Conservation (phyloP, 139 green algal genomes). For the Spirogloea muscicola region DNA sequence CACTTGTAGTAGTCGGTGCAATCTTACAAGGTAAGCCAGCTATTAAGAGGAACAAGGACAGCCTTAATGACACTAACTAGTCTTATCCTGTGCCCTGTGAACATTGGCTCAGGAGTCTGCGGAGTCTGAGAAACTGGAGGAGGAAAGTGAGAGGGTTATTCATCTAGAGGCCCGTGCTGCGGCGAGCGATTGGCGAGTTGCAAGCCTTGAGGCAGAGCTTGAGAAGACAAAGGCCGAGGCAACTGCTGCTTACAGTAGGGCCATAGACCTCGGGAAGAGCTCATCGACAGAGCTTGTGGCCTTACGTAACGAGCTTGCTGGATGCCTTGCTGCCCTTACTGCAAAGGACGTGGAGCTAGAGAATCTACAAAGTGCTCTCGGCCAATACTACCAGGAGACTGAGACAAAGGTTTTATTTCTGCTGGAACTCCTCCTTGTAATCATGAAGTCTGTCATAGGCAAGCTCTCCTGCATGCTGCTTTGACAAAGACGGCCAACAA, state of each 20-base stretch:
- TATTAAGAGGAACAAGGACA: too few species aligned
- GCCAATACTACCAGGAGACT: constrained; percentile 39
- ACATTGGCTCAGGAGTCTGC: constrained; percentile 26
- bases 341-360: constrained; percentile 35
- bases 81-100: too few species aligned
- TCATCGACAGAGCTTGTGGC: constrained; percentile 8
- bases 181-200: background rate
- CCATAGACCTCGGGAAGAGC: constrained; percentile 4
- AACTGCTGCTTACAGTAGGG: background rate
- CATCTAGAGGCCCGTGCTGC: constrained; percentile 10
- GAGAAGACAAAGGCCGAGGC: constrained; percentile 3
- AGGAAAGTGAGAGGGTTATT: constrained; percentile 7
- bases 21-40: too few species aligned
- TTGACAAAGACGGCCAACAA: too few species aligned
- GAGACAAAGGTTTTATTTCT: constrained; percentile 40
- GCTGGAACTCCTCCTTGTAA: too few species aligned
- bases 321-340: background rate
- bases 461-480: too few species aligned
- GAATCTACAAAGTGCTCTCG: constrained; percentile 38
- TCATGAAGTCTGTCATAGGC: too few species aligned
- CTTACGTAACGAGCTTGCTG: constrained; percentile 9
- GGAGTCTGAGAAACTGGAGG: constrained; percentile 37
- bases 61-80: too few species aligned
- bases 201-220: background rate
- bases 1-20: too few species aligned